Evolutionary conservation across 2,329 filamentous ascomycete species (phyloP).

Genomic region (Pestalotiopsis sp.): DNA sequence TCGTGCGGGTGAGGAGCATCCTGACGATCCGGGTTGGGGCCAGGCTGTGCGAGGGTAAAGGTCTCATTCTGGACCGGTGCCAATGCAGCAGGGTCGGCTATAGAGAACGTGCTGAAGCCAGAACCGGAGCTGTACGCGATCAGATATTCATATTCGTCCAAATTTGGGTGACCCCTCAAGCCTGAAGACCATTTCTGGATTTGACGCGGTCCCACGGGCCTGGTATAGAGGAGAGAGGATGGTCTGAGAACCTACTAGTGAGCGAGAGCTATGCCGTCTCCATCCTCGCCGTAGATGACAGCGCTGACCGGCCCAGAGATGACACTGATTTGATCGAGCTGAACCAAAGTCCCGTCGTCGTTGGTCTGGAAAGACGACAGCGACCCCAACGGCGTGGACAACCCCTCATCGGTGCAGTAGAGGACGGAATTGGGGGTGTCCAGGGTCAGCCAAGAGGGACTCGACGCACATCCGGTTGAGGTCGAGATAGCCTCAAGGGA

Average conservation of each 20-base stretch:
- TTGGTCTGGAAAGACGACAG: conserved; percentile 41
- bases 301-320: conserved; percentile 44
- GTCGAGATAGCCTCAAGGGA: conserved; percentile 41
- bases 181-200: not conserved
- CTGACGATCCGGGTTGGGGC: conserved; percentile 11
- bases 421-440: conserved; percentile 45
- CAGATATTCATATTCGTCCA: conserved; percentile 5
- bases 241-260: conserved; percentile 41
- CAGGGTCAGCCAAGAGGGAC: conserved; percentile 60
- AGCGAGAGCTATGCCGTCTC: conserved; percentile 40
- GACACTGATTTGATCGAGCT: conserved; percentile 35
- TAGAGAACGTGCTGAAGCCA: conserved; percentile 12
- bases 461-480: conserved; percentile 42
- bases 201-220: not conserved
- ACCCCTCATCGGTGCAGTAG: conserved; percentile 60
- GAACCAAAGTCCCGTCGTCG: conserved; percentile 37
- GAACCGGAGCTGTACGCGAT: conserved; percentile 30
- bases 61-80: conserved; percentile 13
- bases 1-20: conserved; percentile 15
- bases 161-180: conserved; percentile 21
- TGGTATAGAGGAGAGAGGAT: not conserved
- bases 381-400: conserved; percentile 38
- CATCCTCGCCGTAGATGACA: conserved; percentile 41
- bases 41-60: conserved; percentile 9
- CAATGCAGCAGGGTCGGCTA: conserved; percentile 9